These are phyloP conservation scores for Helichrysum umbraculigerum DNA, from an alignment of 129 eudicot genomes.

Conservation along the genomic window DNA sequence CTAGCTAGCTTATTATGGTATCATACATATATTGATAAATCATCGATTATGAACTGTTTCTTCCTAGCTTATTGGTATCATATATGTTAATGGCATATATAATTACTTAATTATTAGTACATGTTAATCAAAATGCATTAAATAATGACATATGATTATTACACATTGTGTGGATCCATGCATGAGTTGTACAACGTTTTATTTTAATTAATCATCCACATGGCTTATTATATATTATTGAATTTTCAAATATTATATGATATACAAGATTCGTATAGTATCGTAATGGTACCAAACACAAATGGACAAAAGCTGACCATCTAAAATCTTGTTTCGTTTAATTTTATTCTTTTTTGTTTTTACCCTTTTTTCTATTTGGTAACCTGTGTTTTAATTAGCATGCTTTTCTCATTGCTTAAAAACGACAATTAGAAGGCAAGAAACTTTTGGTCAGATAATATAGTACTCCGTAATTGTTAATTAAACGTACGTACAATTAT, in stretches of 20 bases:
- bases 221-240: slow-evolving; percentile 4
- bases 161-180: neutral
- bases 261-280: neutral
- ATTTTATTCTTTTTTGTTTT: too few relatives aligned
- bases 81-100: neutral
- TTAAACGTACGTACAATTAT: too few relatives aligned
- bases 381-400: neutral
- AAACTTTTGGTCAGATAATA: neutral
- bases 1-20: neutral
- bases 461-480: too few relatives aligned
- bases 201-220: neutral
- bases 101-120: too few relatives aligned
- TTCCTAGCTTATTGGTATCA: neutral
- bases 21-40: neutral
- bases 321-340: too few relatives aligned
- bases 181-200: neutral
- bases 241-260: neutral
- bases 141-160: neutral
- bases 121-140: neutral
- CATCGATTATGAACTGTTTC: neutral
- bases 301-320: neutral
- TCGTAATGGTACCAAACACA: neutral
- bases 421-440: neutral
- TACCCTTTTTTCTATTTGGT: too few relatives aligned
- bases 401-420: neutral